A percentile compares a stretch with the other conserved stretches of the same genome.
Evolutionary conservation across 2,329 filamentous ascomycete species (phyloP).

Genomic region (Fusarium circinatum): DNA sequence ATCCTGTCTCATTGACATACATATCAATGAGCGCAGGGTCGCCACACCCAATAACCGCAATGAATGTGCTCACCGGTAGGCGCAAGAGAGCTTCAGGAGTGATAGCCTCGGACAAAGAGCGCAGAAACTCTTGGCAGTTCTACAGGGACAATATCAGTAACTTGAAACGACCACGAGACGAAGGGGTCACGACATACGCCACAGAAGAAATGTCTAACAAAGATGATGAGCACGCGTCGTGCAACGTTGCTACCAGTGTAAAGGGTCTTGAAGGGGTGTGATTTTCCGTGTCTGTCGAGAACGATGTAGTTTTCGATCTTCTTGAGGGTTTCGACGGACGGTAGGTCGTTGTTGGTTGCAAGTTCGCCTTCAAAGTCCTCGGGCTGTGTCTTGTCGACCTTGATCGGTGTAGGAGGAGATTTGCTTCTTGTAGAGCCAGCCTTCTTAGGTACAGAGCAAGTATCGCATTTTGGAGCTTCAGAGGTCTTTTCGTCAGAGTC

Average conservation of each 20-base stretch:
- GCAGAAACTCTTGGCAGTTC: conserved; percentile 82
- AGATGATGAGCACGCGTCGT: conserved; percentile 73
- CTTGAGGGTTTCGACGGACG: conserved; percentile 59
- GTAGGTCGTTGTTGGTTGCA: conserved; percentile 65
- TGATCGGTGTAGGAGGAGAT: conserved; percentile 42
- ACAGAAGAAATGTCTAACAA: conserved; percentile 84
- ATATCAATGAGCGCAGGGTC: conserved; percentile 73
- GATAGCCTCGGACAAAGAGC: conserved; percentile 68
- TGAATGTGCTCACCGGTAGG: conserved; percentile 67
- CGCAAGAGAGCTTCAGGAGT: conserved; percentile 60
- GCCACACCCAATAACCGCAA: conserved; percentile 79
- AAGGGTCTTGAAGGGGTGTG: conserved; percentile 70
- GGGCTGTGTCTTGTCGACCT: conserved; percentile 54
- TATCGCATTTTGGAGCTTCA: conserved; percentile 16
- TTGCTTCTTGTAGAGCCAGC: conserved; percentile 27
- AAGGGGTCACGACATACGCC: conserved; percentile 64
- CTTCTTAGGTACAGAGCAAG: conserved; percentile 30
- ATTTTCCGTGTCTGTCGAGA: conserved; percentile 69
- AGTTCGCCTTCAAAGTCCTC: conserved; percentile 67
- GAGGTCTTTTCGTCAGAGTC: conserved; percentile 12
- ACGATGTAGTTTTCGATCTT: conserved; percentile 66
- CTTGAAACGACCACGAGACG: not conserved
- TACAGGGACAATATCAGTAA: conserved; percentile 47
- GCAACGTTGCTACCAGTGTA: conserved; percentile 66
- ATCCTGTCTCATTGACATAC: conserved; percentile 71